Percentiles rank a stretch among this genome's conserved stretches.
phyloP scores from a whole-genome alignment of 2,329 filamentous ascomycete species.

The Sclerotinia sclerotiorum region DNA sequence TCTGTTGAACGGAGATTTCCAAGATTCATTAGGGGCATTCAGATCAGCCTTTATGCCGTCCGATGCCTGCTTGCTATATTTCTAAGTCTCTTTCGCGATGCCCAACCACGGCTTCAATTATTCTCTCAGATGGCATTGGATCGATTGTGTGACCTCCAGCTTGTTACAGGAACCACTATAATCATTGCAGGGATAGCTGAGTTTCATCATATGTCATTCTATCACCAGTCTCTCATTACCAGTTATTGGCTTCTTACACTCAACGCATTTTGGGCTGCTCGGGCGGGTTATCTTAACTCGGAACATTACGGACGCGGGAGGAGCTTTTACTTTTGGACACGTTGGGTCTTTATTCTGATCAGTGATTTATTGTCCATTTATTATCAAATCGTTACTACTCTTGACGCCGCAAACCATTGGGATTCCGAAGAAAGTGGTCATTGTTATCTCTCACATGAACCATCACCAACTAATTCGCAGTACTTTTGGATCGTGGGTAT shows the following conservation, averaged over 20 bases:
- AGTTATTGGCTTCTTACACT: slow-evolving; percentile 28
- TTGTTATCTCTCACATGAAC: slow-evolving; percentile 26
- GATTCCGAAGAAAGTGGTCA: slow-evolving; percentile 22
- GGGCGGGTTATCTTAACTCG: slow-evolving; percentile 22
- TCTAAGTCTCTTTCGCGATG: slow-evolving; percentile 9
- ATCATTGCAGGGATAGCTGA: slow-evolving; percentile 26
- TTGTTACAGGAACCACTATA: slow-evolving; percentile 26
- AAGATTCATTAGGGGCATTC: neutral
- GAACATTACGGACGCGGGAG: slow-evolving; percentile 12
- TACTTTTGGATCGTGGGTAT: slow-evolving; percentile 26
- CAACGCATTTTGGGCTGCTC: slow-evolving; percentile 27
- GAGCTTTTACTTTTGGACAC: slow-evolving; percentile 25
- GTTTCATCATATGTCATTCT: slow-evolving; percentile 23
- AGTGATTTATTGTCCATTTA: slow-evolving; percentile 21
- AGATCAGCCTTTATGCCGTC: neutral
- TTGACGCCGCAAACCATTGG: slow-evolving; percentile 22
- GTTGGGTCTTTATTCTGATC: slow-evolving; percentile 15
- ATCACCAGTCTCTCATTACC: slow-evolving; percentile 26
- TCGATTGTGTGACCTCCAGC: slow-evolving; percentile 26
- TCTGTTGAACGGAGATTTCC: neutral
- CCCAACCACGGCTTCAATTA: slow-evolving; percentile 3
- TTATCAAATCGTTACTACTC: slow-evolving; percentile 19
- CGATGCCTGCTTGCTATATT: slow-evolving; percentile 13
- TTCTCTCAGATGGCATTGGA: slow-evolving; percentile 24
- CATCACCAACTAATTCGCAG: slow-evolving; percentile 15